Evolutionary conservation across 2,329 filamentous ascomycete genomes (phyloP).

Genomic region (Exophiala dermatitidis): DNA sequence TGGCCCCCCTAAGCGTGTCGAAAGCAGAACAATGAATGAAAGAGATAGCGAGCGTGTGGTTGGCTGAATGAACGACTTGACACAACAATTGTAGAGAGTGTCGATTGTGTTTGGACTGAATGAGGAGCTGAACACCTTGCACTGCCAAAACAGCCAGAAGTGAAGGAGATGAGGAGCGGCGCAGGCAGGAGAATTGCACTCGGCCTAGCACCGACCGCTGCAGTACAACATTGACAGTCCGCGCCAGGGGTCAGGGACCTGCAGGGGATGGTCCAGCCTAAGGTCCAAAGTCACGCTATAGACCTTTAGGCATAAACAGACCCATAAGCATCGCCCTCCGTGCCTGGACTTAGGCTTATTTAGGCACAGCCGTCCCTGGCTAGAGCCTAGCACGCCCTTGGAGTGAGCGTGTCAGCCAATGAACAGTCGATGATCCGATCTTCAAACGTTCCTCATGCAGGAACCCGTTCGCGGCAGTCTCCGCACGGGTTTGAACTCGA

Average conservation of each 20-base stretch:
- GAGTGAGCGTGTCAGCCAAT: background rate
- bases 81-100: conserved; percentile 16
- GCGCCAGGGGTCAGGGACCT: background rate
- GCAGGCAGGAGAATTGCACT: conserved; percentile 5
- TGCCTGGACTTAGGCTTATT: background rate
- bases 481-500: background rate
- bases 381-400: background rate
- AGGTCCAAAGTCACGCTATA: background rate
- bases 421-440: background rate
- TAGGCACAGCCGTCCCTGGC: background rate
- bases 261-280: background rate
- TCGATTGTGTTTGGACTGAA: conserved; percentile 4
- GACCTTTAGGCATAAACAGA: background rate
- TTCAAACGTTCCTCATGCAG: conserved; percentile 14
- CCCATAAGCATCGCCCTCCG: background rate
- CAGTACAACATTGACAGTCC: background rate
- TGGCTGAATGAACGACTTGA: conserved; percentile 15
- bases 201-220: background rate
- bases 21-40: conserved; percentile 15
- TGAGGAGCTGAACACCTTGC: background rate
- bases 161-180: conserved; percentile 2
- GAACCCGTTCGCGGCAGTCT: conserved; percentile 10
- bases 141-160: conserved; percentile 6
- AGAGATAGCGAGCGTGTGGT: conserved; percentile 8
- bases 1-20: conserved; percentile 3